Evolutionary conservation across 1,284 basidiomycete species (phyloP), one percentile per base, ranked within the genome.

Genomic region (Fomitopsis schrenkii): DNA sequence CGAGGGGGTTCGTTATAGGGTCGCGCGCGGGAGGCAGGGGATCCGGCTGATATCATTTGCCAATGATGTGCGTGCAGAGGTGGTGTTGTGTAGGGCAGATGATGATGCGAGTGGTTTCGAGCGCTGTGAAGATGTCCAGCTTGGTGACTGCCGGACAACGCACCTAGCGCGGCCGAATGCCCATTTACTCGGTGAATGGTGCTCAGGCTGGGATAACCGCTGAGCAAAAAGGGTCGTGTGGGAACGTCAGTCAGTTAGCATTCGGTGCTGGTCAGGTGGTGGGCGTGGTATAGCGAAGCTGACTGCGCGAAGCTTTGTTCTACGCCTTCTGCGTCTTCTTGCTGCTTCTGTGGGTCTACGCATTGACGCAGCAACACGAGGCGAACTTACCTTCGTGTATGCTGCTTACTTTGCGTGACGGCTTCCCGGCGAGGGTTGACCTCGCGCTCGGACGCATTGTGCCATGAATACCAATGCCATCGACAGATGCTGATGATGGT

Each of bases 401-500:
- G 48, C 48, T 50, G 28, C 38, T 40, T 40, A 30, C 48, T 17
- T n/a, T 30, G 45, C 5, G 22, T 22, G 41, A 40, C 19, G 41
- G 55, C 33, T 42, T 33, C 26, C 38, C 38, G 5, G 48, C 28
- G 14, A 50, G 28, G 3, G n/a, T 30, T 9, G 22, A 8, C 6
- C 15, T 19, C 48, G 48, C 48, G 48, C 48, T 50, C 48, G 48
- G 48, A 50, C 48, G 15, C 22, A 33, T 30, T 50, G 28, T 33
- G 48, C 28, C 48, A n/a, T 2, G 48, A 33, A 50, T 33, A 33
- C 48, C 2, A 50, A 1, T 50, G 48, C 22, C 30, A 46, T 33
- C 48, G 28, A 33, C 28, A n/a, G 48, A 50, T 50, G 48, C 48
- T 50, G 48, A 50, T 69, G 59, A 67, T 63, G 6, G 44, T n/a